Base-by-base conservation (phyloP, 768 basidiomycete species). In the Rhodotorula taiwanensis region DNA sequence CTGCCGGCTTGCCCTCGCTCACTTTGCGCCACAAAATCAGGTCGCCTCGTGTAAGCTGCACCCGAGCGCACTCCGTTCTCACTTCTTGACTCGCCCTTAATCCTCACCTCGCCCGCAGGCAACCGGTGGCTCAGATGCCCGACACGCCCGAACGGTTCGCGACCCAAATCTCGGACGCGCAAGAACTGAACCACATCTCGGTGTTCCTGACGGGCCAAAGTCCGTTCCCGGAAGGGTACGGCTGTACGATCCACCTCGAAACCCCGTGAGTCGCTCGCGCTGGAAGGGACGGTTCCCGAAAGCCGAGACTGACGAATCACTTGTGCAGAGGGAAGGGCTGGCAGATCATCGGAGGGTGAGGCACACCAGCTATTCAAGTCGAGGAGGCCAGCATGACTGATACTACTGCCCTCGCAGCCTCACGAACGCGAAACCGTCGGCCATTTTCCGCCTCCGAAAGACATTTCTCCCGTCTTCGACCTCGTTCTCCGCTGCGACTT, bases 281-380 rank as follows among this genome's bases (percentile, higher is more conserved):
- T 1, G 36, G n/a, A n/a, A n/a, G n/a, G n/a, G n/a, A n/a, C n/a
- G n/a, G n/a, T n/a, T n/a, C n/a, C n/a, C n/a, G n/a, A n/a, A n/a
- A n/a, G n/a, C n/a, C n/a, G n/a, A n/a, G n/a, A n/a, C n/a, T n/a
- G n/a, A n/a, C n/a, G 36, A 39, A 39, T 39, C 48, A 30, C 48
- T 43, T 21, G 14, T 88, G 85, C 87, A 89, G 88, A 1, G 88
- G 86, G 16, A 88, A 83, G 74, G 89, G 89, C 5, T 90, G 89
- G 67, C 89, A 89, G 74, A 75, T 91, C 31, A 78, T 93, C 14
- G 89, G 89, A 72, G 87, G 88, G 89, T 88, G 70, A 30, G 28
- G 45, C 18, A 28, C 27, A 5, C 5, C 23, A 15, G 8, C n/a
- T 18, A 23, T 9, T 2, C 1, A 6, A 8, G 18, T 0, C 1